Evolutionary conservation across 305 asterid genomes (phyloP).

Genomic region (Ruellia speciosa): DNA sequence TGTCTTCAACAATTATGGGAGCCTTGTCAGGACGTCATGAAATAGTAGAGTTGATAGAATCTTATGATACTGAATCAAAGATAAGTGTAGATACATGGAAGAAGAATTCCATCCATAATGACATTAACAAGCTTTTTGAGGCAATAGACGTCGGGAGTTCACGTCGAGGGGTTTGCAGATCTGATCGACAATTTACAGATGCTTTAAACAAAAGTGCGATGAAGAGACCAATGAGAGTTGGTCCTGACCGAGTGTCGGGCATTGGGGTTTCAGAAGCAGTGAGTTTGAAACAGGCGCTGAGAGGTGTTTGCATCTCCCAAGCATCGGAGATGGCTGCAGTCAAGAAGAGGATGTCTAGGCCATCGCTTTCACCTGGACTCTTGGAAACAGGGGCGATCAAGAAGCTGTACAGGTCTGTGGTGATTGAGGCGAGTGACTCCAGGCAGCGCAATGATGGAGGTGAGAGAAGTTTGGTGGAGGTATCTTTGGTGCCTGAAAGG

Average conservation of each 20-base stretch:
- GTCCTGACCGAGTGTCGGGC: slow-evolving; percentile 38
- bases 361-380: slow-evolving; percentile 38
- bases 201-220: slow-evolving; percentile 50
- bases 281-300: slow-evolving; percentile 65
- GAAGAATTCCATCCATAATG: slow-evolving; percentile 36
- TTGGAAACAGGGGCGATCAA: slow-evolving; percentile 34
- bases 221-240: slow-evolving; percentile 74
- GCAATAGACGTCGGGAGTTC: slow-evolving; percentile 51
- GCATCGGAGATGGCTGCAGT: slow-evolving; percentile 78
- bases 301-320: slow-evolving; percentile 79
- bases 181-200: slow-evolving; percentile 30
- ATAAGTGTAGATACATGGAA: slow-evolving; percentile 17
- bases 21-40: slow-evolving; percentile 42
- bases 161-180: slow-evolving; percentile 28
- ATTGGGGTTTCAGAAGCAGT: slow-evolving; percentile 53
- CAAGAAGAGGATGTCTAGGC: slow-evolving; percentile 45
- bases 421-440: slow-evolving; percentile 29
- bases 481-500: slow-evolving; percentile 46
- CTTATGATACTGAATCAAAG: slow-evolving; percentile 27
- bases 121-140: slow-evolving; percentile 69
- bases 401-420: slow-evolving; percentile 34
- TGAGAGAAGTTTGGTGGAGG: slow-evolving; percentile 45
- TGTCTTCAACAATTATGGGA: slow-evolving; percentile 30
- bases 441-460: slow-evolving; percentile 17
- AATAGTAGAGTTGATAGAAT: slow-evolving; percentile 53